Conservation (phyloP, 176 grass and related monocot genomes). For the maize (Zea mays) region Zm-B73-REFERENCE-NAM-5.0 NC_050102.1:151128501-151129000, state of each 20-base stretch:
- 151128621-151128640: neutral
- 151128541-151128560: neutral
- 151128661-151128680: neutral
- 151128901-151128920: neutral
- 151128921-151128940: neutral
- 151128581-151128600: neutral
- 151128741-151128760: neutral
- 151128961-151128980: neutral
- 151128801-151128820: slow-evolving; percentile 16
- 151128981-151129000: neutral
- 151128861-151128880: slow-evolving; percentile 4
- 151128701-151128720: neutral
- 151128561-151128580: slow-evolving; percentile 1
- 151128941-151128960: neutral
- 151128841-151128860: neutral
- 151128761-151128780: neutral
- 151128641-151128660: neutral
- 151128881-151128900: neutral
- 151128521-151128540: neutral
- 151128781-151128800: neutral
- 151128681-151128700: neutral
- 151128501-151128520: slow-evolving; percentile 10
- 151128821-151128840: too few relatives aligned
- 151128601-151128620: slow-evolving; percentile 23
- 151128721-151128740: neutral